Evolutionary conservation across 1,139 yeast genomes (phyloP), one percentile per base, ranked within the genome.

Genomic region (Lipomyces yarrowii): DNA sequence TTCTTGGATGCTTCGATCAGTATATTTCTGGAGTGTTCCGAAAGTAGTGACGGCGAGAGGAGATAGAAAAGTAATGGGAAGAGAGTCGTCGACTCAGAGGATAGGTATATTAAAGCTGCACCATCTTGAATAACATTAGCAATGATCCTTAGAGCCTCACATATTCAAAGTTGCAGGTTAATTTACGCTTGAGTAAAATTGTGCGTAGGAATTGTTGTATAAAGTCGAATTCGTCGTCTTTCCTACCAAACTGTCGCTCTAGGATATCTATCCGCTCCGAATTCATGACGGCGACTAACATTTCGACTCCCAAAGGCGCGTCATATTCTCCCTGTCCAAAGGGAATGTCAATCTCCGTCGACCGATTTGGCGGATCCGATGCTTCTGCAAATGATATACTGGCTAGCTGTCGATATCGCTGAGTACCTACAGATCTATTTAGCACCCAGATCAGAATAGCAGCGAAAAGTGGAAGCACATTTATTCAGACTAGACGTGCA

Each of bases 131-230:
- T 8, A 21, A 30, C 46, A 11, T 15, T 11, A 23, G n/a, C 37
- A 6, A 13, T 33, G 10, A 26, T 23, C 21, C 5, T 2, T 10
- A 13, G 42, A 21, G 37, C 8, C 52, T 21, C 23, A 1, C 18
- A n/a, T 32, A 21, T 10, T 23, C 35, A 8, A 33, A 46, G n/a
- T 62, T 26, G 52, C 18, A 8, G 21, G 15, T 35, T 10, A 8
- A 39, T 69, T 63, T 83, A 71, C 83, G 84, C 51, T 80, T 77
- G 60, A 86, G 73, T 13, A 85, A 79, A 0, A 86, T 68, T 10
- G 82, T 76, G 53, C 96, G 79, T 39, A 87, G 70, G 57, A 80
- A 72, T 71, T 88, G 90, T 72, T 89, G 91, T 2, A 81, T 72
- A 63, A 73, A 79, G 64, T 84, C 87, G 39, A 82, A 74, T 4